Percentiles rank a stretch among this genome's conserved stretches.
These are phyloP conservation scores for Eragrostis curvula DNA, from an alignment of 176 grass and related monocot species.

Conservation along the genomic window DNA sequence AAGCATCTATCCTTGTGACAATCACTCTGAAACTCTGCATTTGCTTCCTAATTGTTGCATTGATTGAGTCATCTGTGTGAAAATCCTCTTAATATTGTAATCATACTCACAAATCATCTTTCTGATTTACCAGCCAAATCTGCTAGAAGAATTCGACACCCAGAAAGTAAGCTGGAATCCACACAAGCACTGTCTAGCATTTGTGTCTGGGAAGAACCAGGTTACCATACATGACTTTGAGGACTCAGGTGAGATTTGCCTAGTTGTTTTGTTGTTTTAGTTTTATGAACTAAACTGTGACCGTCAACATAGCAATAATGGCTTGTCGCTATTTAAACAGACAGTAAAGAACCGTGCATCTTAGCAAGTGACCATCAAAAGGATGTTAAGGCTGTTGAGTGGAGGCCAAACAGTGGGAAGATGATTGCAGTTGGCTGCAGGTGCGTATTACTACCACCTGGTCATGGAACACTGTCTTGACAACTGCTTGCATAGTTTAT, in stretches of 20 bases:
- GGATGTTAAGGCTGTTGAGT: conserved; percentile 76
- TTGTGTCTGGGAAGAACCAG: conserved; percentile 81
- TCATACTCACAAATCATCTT: background rate
- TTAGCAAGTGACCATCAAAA: conserved; percentile 76
- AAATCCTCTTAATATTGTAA: background rate
- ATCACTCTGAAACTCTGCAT: background rate
- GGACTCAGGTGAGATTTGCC: conserved; percentile 68
- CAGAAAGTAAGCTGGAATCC: conserved; percentile 81
- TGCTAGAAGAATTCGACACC: conserved; percentile 69
- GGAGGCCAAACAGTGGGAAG: conserved; percentile 96
- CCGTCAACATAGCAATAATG: conserved; percentile 12
- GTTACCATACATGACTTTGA: conserved; percentile 76
- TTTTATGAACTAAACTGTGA: conserved; percentile 23
- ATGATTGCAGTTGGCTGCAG: conserved; percentile 91
- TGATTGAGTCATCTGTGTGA: background rate
- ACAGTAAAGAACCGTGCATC: conserved; percentile 84
- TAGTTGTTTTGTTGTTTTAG: conserved; percentile 2
- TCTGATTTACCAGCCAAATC: conserved; percentile 68
- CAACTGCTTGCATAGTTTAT: background rate
- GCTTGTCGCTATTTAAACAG: conserved; percentile 38
- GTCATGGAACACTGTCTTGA: background rate
- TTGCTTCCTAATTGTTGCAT: background rate
- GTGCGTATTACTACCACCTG: conserved; percentile 31
- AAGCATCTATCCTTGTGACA: background rate
- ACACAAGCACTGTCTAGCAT: conserved; percentile 83